Evolutionary conservation across 148 eudicot species (phyloP), one percentile per base, ranked within the genome.

Genomic region (Nepenthes gracilis): DNA sequence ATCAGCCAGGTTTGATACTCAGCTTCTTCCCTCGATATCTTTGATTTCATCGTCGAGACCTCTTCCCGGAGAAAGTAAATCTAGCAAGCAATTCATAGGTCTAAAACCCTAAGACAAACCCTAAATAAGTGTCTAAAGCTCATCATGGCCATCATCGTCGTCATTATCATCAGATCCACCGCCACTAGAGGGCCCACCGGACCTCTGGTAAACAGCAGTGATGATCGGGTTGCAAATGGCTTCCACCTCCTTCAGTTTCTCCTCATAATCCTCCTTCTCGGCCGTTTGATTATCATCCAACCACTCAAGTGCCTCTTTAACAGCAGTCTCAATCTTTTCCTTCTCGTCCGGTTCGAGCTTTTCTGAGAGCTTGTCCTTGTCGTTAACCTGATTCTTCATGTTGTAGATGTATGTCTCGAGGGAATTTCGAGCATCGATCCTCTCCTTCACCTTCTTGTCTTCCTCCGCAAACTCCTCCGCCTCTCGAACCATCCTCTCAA

Each of bases 221-320:
- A 80, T 68, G 47, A 80, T 74, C 1, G 84, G 84, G 52, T 80
- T 80, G 56, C 84, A 80, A 63, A 80, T 79, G 12, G 84, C 78
- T 69, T 76, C 83, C n/a, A 80, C 81, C 67, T 80, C 84, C 54
- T 77, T 77, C 2, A 77, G 71, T 74, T 77, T 80, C 72, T 81
- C 85, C 0, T 81, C 85, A n/a, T 72, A 81, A n/a, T 81, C 85
- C 58, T 81, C 85, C 55, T 81, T 81, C 67, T 81, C 85, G 1
- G 80, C 85, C 1, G 15, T 67, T 67, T 78, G 85, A 62, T 81
- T 81, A 32, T 81, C 85, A n/a, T 81, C 85, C 12, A 81, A 55
- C 85, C 85, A 81, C 64, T 81, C 85, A 2, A 81, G 72, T 8
- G 79, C 85, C 63, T 81, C 85, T 65, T 81, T 81, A 15, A 64